Conservation (phyloP, 257 asterid species). For the Nicotiana undulata region DNA sequence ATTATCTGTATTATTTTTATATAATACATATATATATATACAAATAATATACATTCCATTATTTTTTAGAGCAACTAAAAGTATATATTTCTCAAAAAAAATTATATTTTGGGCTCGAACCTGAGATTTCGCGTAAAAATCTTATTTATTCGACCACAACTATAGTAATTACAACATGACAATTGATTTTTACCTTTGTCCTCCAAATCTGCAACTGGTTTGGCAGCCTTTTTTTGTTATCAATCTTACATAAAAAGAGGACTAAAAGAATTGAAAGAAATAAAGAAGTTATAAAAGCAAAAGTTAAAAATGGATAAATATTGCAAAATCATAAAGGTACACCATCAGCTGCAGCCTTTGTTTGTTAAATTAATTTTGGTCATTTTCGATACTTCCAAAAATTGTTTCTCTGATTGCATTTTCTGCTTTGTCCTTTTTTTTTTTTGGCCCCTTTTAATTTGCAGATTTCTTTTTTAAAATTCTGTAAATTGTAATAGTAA, state of each 20-base stretch:
- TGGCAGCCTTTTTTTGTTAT: constrained; percentile 4
- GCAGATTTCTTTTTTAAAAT: background rate
- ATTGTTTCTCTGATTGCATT: constrained; percentile 12
- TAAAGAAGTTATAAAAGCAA: background rate
- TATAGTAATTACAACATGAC: background rate
- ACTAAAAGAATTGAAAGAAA: background rate
- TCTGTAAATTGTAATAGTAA: background rate
- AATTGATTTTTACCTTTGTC: background rate
- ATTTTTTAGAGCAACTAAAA: no score
- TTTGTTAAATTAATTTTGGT: constrained; percentile 20
- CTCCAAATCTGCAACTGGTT: constrained; percentile 3
- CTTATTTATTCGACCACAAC: no score
- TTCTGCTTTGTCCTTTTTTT: constrained; percentile 13
- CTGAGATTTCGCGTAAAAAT: no score
- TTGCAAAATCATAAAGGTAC: constrained; percentile 4
- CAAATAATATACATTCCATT: no score
- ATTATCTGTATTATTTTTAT: no score
- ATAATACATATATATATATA: no score
- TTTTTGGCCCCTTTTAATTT: background rate
- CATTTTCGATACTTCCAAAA: constrained; percentile 20
- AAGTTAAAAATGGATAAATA: constrained; percentile 16
- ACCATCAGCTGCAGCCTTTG: constrained; percentile 25
- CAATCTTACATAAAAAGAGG: background rate
- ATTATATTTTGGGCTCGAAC: no score
- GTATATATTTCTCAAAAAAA: no score